Evolutionary conservation across 75 land plant species (phyloP), one percentile per base, ranked within the genome.

Genomic region (Sequoia sempervirens): DNA sequence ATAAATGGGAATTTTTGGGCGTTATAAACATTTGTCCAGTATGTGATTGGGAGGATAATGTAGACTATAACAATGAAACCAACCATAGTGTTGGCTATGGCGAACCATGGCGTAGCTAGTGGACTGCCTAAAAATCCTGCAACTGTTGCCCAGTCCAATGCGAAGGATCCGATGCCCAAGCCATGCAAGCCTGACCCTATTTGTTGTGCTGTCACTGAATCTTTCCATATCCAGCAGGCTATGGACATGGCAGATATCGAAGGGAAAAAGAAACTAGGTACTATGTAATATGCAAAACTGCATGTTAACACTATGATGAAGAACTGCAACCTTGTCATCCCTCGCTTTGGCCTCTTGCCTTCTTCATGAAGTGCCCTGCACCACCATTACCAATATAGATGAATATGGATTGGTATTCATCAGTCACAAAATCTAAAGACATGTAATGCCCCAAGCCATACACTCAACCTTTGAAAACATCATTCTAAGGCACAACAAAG

Each of bases 261-360:
- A 0, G 87, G 89, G 81, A 95, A 94, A 2, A 95, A 53, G 80
- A 89, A 94, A 56, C 81, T 76, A 5, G 97, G 94, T 23, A 95
- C 30, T 11, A 89, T 46, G 79, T 94, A 92, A 86, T 94, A 95
- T 2, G 89, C 85, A 56, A 94, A 95, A 83, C 95, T 95, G 47
- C 80, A 53, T 0, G 84, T 86, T 38, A 89, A 56, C 23, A 88
- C 90, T 13, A 91, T 58, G 75, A 90, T 1, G 85, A 95, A 95
- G 87, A 93, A 95, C 84, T 95, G 97, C 26, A 92, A 54, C 78
- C 91, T 82, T 7, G 90, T 88, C 34, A 87, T 13, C 26, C 90
- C 88, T 70, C 92, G 84, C 75, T 88, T 91, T 3, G 78, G 81
- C 28, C 95, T 87, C 61, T 66, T 81, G 12, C 93, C 96, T 40